Evolutionary conservation across 2,329 filamentous ascomycete species (phyloP).

Genomic region (Aotearoamyces nothofagi): DNA sequence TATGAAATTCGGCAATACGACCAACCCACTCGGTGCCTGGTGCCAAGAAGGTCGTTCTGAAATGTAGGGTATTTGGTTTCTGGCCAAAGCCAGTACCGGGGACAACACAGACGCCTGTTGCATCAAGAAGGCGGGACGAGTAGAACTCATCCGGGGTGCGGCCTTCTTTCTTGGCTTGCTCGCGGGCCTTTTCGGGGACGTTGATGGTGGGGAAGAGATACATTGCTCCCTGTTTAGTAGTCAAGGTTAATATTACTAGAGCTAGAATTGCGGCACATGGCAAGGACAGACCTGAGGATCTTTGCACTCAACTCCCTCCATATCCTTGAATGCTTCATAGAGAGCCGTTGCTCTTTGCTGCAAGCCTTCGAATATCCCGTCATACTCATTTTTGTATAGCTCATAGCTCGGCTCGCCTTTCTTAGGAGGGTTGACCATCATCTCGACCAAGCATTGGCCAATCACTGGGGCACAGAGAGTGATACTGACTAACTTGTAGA

Average conservation of each 20-base stretch:
- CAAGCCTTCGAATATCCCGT: slow-evolving; percentile 64
- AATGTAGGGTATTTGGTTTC: slow-evolving; percentile 79
- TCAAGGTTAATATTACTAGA: slow-evolving; percentile 2
- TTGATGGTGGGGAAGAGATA: slow-evolving; percentile 96
- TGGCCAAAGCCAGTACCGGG: slow-evolving; percentile 90
- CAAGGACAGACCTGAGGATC: slow-evolving; percentile 45
- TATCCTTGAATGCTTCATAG: slow-evolving; percentile 78
- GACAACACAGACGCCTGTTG: slow-evolving; percentile 88
- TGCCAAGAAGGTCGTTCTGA: slow-evolving; percentile 91
- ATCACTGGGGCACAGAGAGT: slow-evolving; percentile 91
- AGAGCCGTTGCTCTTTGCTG: slow-evolving; percentile 69
- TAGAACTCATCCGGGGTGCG: slow-evolving; percentile 85
- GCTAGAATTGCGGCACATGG: slow-evolving; percentile 4
- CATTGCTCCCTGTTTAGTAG: slow-evolving; percentile 61
- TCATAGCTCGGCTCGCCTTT: slow-evolving; percentile 71
- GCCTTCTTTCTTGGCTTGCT: slow-evolving; percentile 59
- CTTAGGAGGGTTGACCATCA: slow-evolving; percentile 93
- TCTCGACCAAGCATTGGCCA: slow-evolving; percentile 88
- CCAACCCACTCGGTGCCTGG: slow-evolving; percentile 92
- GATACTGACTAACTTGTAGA: slow-evolving; percentile 98
- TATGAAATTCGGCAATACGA: slow-evolving; percentile 78
- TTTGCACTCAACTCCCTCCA: slow-evolving; percentile 92
- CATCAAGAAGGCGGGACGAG: slow-evolving; percentile 77
- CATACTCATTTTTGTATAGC: slow-evolving; percentile 76
- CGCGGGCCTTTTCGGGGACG: slow-evolving; percentile 59